phyloP scores from a whole-genome alignment of 768 basidiomycete species.

The Infundibulicybe gibba region DNA sequence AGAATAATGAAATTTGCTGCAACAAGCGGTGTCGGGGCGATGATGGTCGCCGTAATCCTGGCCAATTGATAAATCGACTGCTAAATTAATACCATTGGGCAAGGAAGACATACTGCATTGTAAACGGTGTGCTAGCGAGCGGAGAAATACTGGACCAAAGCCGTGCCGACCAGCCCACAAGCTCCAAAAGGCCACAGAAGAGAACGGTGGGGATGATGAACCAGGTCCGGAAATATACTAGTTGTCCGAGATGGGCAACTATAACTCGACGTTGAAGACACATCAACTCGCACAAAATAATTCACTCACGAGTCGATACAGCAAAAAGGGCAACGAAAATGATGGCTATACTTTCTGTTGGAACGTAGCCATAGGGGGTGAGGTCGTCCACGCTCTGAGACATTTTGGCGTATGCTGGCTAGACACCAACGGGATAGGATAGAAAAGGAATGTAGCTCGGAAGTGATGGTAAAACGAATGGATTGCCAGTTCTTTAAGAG shows the following conservation, averaged over 20 bases:
- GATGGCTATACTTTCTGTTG: constrained; percentile 16
- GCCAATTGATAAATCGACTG: background rate
- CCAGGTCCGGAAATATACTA: constrained; percentile 40
- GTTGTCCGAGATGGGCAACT: constrained; percentile 48
- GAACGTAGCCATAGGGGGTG: constrained; percentile 25
- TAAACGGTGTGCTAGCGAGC: constrained; percentile 19
- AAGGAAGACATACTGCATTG: constrained; percentile 34
- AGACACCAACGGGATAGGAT: too few relatives aligned
- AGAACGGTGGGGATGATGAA: constrained; percentile 49
- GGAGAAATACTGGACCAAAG: constrained; percentile 43
- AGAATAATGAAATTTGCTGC: constrained; percentile 57
- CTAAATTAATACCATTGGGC: background rate
- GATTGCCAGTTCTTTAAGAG: too few relatives aligned
- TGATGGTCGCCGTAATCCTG: constrained; percentile 40
- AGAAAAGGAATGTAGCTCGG: too few relatives aligned
- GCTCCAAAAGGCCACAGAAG: constrained; percentile 45
- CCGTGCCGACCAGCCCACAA: constrained; percentile 52
- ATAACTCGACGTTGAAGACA: background rate
- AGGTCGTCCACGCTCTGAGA: too few relatives aligned
- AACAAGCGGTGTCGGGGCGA: constrained; percentile 54
- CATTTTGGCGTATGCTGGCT: too few relatives aligned
- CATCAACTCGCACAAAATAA: background rate
- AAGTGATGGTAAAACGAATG: too few relatives aligned
- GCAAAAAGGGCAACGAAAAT: constrained; percentile 31
- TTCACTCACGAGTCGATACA: constrained; percentile 31